Evolutionary conservation across 2,329 filamentous ascomycete genomes (phyloP).

Genomic region (Chrysoporthe puriensis): DNA sequence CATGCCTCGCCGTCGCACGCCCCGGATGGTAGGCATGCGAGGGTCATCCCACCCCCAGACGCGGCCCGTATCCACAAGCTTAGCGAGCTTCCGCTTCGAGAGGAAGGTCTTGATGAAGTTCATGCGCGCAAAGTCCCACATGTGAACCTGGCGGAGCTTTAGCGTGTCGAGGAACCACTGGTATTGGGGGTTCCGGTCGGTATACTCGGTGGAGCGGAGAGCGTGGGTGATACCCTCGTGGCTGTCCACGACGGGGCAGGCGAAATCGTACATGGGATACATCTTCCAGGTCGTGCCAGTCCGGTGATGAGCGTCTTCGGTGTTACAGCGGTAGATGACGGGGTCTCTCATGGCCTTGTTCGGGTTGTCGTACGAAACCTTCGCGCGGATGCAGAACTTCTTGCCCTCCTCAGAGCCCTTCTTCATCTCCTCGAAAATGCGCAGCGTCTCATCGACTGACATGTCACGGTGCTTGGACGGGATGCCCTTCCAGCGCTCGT

Average conservation of each 20-base stretch:
- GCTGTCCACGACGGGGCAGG: constrained; percentile 79
- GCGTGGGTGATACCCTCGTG: constrained; percentile 84
- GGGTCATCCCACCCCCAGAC: constrained; percentile 89
- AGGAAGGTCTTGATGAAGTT: constrained; percentile 84
- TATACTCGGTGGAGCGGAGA: constrained; percentile 83
- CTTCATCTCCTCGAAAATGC: constrained; percentile 93
- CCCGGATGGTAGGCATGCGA: constrained; percentile 82
- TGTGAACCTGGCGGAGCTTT: constrained; percentile 74
- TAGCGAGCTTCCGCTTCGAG: constrained; percentile 84
- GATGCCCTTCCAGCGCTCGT: constrained; percentile 82
- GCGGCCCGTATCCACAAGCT: constrained; percentile 74
- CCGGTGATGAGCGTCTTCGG: constrained; percentile 69
- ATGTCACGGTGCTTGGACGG: constrained; percentile 80
- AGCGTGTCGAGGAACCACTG: constrained; percentile 82
- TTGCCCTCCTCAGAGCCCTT: constrained; percentile 76
- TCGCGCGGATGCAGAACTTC: constrained; percentile 90
- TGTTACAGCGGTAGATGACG: constrained; percentile 94
- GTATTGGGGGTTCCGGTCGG: constrained; percentile 84
- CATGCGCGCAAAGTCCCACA: constrained; percentile 85
- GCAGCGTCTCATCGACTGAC: constrained; percentile 79
- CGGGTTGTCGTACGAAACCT: constrained; percentile 86
- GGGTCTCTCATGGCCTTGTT: constrained; percentile 97
- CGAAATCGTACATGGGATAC: constrained; percentile 87
- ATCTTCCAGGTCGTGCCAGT: constrained; percentile 82
- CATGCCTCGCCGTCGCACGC: constrained; percentile 77